Percentiles rank a stretch among this genome's conserved stretches.
Conservation (phyloP, 768 basidiomycete genomes). For the Amanita jacksonii region DNA sequence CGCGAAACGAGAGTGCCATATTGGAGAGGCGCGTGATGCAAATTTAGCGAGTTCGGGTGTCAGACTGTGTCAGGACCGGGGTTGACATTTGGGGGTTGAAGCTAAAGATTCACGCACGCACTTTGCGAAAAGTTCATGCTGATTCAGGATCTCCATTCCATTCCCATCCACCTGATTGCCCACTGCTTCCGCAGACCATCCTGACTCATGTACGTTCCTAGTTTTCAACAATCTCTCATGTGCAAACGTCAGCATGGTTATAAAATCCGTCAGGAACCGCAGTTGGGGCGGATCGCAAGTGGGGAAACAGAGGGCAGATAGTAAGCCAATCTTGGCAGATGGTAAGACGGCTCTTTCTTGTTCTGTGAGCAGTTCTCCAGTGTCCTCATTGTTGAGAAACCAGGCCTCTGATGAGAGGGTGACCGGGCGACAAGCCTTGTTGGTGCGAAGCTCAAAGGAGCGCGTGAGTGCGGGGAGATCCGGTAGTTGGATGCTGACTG, state of each 20-base stretch:
- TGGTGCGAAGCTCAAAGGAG: conserved; percentile 28
- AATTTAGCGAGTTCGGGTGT: conserved; percentile 27
- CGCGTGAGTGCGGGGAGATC: conserved; percentile 26
- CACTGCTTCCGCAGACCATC: no score
- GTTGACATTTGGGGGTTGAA: conserved; percentile 9
- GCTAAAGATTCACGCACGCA: no score
- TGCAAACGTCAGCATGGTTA: conserved; percentile 32
- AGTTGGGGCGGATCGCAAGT: conserved; percentile 49
- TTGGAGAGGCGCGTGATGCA: conserved; percentile 20
- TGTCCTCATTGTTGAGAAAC: conserved; percentile 16
- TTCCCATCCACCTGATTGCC: no score
- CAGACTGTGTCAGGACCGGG: conserved; percentile 17
- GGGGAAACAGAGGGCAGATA: conserved; percentile 52
- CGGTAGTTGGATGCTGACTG: conserved; percentile 31
- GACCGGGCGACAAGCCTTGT: conserved; percentile 24
- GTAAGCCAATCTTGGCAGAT: conserved; percentile 33
- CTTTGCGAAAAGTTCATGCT: conserved; percentile 27
- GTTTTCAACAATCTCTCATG: conserved; percentile 19
- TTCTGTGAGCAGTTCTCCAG: conserved; percentile 15
- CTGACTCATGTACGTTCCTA: conserved; percentile 9
- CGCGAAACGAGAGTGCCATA: conserved; percentile 35
- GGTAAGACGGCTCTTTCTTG: conserved; percentile 19
- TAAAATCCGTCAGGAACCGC: conserved; percentile 39
- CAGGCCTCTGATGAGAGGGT: conserved; percentile 24
- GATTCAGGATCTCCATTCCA: conserved; percentile 15